Conservation (phyloP, 2,329 filamentous ascomycete genomes). For the Aspergillus luchuensis region DNA sequence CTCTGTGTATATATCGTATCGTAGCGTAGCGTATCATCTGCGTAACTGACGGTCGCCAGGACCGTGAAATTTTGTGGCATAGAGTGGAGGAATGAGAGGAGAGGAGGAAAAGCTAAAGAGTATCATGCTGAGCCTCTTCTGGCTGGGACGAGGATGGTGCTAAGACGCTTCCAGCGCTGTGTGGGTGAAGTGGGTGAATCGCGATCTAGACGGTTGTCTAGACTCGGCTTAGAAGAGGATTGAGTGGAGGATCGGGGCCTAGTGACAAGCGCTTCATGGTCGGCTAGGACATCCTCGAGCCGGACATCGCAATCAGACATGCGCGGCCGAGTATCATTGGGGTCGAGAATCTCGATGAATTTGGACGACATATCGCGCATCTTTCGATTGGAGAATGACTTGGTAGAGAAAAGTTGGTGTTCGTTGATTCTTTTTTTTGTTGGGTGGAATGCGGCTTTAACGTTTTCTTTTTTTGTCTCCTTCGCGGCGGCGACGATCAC, state of each 20-base stretch:
- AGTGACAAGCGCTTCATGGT: constrained; percentile 40
- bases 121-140: constrained; percentile 20
- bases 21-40: not conserved
- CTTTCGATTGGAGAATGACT: not conserved
- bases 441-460: not conserved
- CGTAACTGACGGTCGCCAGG: not conserved
- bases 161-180: constrained; percentile 37
- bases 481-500: constrained; percentile 4
- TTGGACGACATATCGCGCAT: constrained; percentile 43
- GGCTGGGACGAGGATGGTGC: constrained; percentile 35
- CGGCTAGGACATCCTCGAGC: constrained; percentile 47
- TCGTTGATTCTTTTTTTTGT: not conserved
- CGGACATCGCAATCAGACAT: constrained; percentile 45
- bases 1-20: not conserved
- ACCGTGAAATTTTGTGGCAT: not conserved
- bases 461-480: not conserved
- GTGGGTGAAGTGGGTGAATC: constrained; percentile 28
- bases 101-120: not conserved
- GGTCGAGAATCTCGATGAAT: constrained; percentile 48
- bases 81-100: not conserved
- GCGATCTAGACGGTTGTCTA: constrained; percentile 31
- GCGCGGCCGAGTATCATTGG: constrained; percentile 35
- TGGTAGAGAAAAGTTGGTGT: not conserved
- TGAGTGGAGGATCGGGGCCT: constrained; percentile 40
- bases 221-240: constrained; percentile 36